Evolutionary conservation across 805 yeast genomes (phyloP).

Genomic region (Priceomyces fermenticarens): DNA sequence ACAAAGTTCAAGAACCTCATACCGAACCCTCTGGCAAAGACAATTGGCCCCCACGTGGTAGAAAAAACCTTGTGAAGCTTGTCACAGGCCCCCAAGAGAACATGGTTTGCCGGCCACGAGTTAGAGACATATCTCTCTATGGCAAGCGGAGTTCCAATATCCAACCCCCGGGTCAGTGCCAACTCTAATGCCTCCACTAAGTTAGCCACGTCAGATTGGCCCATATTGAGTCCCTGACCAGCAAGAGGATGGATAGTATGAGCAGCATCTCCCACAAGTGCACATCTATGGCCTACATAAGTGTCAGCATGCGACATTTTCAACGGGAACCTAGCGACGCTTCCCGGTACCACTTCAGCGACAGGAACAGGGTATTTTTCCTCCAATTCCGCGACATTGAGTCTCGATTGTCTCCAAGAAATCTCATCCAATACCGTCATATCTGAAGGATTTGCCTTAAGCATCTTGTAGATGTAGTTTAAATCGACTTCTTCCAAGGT

Average conservation of each 20-base stretch:
- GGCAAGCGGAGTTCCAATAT: constrained; percentile 77
- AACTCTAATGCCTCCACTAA: constrained; percentile 65
- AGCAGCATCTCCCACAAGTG: constrained; percentile 97
- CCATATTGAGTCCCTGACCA: constrained; percentile 98
- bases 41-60: constrained; percentile 70
- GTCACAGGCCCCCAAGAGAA: constrained; percentile 83
- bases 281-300: constrained; percentile 79
- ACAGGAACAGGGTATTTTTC: constrained; percentile 67
- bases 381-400: constrained; percentile 46
- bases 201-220: constrained; percentile 84
- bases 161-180: constrained; percentile 77
- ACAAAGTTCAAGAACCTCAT: constrained; percentile 63
- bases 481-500: constrained; percentile 76
- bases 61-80: constrained; percentile 85
- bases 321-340: constrained; percentile 88
- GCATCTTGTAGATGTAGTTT: constrained; percentile 55
- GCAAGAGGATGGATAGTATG: constrained; percentile 97
- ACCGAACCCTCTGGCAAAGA: constrained; percentile 72
- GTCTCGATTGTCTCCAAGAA: constrained; percentile 59
- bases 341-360: constrained; percentile 51
- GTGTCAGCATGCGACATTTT: constrained; percentile 87
- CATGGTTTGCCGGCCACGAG: constrained; percentile 78
- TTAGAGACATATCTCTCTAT: constrained; percentile 84
- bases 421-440: constrained; percentile 63
- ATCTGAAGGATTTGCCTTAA: constrained; percentile 36